phyloP scores from a whole-genome alignment of 768 basidiomycete genomes.

The Pilatotrama ljubarskyi region DNA sequence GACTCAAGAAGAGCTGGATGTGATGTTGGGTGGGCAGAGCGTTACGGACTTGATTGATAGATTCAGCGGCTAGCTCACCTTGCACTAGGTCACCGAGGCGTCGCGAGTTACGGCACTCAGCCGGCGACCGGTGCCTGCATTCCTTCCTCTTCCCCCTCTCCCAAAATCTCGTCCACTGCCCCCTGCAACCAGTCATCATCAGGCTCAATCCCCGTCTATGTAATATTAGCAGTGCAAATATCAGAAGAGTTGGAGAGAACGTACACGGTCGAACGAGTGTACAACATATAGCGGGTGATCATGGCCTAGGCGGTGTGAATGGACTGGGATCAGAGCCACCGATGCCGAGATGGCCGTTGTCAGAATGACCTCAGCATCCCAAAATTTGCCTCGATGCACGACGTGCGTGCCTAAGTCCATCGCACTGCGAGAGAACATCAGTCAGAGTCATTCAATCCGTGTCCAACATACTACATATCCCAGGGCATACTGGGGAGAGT shows the following conservation, averaged over 20 bases:
- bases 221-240: not conserved
- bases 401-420: not conserved
- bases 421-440: not conserved
- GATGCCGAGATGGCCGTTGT: not conserved
- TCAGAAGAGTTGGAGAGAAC: not conserved
- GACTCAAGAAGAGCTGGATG: not conserved
- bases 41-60: not conserved
- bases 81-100: too few species aligned
- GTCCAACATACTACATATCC: not conserved
- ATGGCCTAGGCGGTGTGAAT: not conserved
- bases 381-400: not conserved
- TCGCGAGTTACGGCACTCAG: too few species aligned
- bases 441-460: not conserved
- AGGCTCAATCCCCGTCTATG: constrained; percentile 2
- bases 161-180: not conserved
- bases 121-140: too few species aligned
- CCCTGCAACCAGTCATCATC: not conserved
- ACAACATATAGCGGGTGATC: not conserved
- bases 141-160: not conserved
- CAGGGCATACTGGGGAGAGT: not conserved
- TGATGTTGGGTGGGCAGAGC: not conserved
- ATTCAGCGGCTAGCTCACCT: too few species aligned
- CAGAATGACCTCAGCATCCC: not conserved
- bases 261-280: constrained; percentile 2
- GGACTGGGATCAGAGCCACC: not conserved